Conservation (phyloP, 208 protist genomes). For the Sergeia podlipaevii region DNA sequence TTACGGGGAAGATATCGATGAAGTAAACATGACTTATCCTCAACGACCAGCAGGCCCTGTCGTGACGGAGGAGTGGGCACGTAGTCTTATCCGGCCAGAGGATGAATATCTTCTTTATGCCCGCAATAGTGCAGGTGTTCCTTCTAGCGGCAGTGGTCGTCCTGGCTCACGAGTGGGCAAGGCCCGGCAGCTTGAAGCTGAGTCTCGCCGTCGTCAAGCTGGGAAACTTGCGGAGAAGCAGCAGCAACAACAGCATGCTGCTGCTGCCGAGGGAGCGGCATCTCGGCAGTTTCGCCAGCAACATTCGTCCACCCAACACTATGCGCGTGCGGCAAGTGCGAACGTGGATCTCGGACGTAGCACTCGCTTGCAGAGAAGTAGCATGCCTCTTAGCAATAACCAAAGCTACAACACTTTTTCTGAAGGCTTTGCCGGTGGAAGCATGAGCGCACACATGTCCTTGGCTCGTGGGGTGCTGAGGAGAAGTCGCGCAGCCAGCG, state of each 20-base stretch:
- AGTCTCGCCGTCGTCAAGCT: constrained; percentile 3
- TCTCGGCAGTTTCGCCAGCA: no score
- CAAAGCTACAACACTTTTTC: no score
- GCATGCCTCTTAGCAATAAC: no score
- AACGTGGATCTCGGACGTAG: no score
- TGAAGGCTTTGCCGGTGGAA: no score
- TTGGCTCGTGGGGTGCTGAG: no score
- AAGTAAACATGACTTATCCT: no score
- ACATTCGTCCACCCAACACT: no score
- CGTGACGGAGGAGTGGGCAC: constrained; percentile 73
- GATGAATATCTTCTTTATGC: constrained; percentile 76
- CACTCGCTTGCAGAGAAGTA: no score
- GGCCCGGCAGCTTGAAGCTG: background rate
- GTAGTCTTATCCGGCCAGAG: constrained; percentile 61
- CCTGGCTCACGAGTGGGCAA: background rate
- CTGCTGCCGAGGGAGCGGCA: background rate
- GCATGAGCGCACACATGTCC: no score
- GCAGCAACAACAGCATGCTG: background rate
- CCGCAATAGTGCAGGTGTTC: background rate
- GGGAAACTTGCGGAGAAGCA: background rate
- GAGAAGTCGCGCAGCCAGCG: no score
- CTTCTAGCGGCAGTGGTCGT: background rate
- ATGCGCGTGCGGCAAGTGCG: no score
- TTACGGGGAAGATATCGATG: background rate
- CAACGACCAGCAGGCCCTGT: constrained; percentile 35